Percentiles rank a stretch among this genome's conserved stretches.
Conservation (phyloP, 2,329 filamentous ascomycete species). For the Epichloe gansuensis region DNA sequence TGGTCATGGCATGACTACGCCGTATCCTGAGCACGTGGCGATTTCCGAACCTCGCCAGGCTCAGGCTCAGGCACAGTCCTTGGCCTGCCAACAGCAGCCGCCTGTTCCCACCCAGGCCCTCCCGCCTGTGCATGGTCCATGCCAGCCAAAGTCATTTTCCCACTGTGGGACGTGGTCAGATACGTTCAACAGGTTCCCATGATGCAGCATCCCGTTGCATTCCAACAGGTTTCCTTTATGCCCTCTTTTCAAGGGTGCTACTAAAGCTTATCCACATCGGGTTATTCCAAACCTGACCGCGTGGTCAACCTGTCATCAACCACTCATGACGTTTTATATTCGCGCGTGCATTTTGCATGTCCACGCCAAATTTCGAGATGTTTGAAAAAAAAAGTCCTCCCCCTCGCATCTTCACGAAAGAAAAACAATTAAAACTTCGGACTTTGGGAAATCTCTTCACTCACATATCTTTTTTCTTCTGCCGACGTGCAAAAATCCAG, state of each 20-base stretch:
- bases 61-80: conserved; percentile 14
- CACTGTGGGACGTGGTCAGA: conserved; percentile 40
- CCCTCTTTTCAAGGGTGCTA: conserved; percentile 41
- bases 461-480: not conserved
- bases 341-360: not conserved
- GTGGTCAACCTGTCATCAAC: too few species aligned
- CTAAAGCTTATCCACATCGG: conserved; percentile 5
- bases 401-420: not conserved
- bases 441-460: not conserved
- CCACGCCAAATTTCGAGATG: not conserved
- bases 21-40: conserved; percentile 30
- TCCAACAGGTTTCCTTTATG: conserved; percentile 41
- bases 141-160: conserved; percentile 36
- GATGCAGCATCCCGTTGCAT: conserved; percentile 36
- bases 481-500: not conserved
- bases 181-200: conserved; percentile 37
- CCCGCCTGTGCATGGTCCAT: conserved; percentile 24
- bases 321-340: not conserved
- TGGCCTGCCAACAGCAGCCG: conserved; percentile 22
- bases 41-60: conserved; percentile 10
- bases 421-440: not conserved
- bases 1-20: conserved; percentile 29
- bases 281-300: too few species aligned
- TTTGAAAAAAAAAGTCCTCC: not conserved
- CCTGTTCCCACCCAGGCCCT: conserved; percentile 20